These are phyloP conservation scores for Sclerotinia subarctica DNA, from an alignment of 2,329 filamentous ascomycete species.

Conservation along the genomic window DNA sequence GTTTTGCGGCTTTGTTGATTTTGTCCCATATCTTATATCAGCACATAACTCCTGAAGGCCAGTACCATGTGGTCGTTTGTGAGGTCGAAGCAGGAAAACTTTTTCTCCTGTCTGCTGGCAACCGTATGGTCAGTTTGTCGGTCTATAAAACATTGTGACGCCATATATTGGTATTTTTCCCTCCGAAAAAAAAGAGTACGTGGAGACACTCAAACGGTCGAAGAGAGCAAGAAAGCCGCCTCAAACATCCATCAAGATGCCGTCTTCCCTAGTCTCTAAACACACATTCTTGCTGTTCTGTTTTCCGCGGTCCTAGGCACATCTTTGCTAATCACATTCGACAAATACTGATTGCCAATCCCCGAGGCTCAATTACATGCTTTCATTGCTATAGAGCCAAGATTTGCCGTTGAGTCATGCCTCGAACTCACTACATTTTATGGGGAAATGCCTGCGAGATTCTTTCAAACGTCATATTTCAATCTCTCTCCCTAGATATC, in stretches of 20 bases:
- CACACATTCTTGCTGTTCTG: neutral
- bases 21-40: neutral
- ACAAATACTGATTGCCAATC: neutral
- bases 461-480: neutral
- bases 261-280: neutral
- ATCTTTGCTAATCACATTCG: neutral
- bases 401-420: neutral
- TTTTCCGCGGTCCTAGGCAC: no score
- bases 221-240: neutral
- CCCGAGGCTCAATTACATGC: neutral
- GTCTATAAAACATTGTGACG: neutral
- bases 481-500: neutral
- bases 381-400: neutral
- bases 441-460: slow-evolving; percentile 13
- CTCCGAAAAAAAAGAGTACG: neutral
- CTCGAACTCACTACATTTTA: neutral
- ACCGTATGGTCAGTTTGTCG: neutral
- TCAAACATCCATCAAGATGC: neutral
- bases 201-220: neutral
- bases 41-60: neutral
- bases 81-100: neutral
- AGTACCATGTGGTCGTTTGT: neutral
- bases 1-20: neutral
- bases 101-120: neutral
- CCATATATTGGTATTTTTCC: neutral